Conservation (phyloP, 164 flowering plant species). For the Vitis cinerea region DNA sequence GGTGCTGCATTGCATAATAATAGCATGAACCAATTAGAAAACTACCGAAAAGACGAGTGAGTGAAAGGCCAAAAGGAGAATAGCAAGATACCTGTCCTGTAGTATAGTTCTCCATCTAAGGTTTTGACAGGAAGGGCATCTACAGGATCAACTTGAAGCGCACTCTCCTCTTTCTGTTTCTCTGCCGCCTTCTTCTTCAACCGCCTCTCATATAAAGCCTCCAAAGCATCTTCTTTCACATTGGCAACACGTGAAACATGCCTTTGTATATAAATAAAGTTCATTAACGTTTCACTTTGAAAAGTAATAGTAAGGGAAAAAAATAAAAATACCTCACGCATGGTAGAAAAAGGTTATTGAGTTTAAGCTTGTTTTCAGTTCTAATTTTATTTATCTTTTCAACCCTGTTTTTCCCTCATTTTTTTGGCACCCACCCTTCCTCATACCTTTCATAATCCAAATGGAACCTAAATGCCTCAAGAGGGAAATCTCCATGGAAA, state of each 20-base stretch:
- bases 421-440: no score
- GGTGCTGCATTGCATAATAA: conserved; percentile 31
- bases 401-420: no score
- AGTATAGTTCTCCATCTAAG: conserved; percentile 67
- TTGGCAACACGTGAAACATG: conserved; percentile 81
- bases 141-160: conserved; percentile 62
- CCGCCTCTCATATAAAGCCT: conserved; percentile 65
- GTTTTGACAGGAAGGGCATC: conserved; percentile 92
- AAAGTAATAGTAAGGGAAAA: background rate
- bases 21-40: background rate
- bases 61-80: background rate
- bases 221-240: conserved; percentile 67
- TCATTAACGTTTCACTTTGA: no score
- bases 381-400: no score
- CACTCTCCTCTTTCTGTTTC: conserved; percentile 34
- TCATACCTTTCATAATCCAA: no score
- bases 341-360: no score
- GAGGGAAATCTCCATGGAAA: no score
- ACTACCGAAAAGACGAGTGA: background rate
- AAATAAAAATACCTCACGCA: no score
- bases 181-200: conserved; percentile 33
- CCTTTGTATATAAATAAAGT: conserved; percentile 30
- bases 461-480: no score
- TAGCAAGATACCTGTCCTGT: conserved; percentile 47
- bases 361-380: no score